Evolutionary conservation across 768 basidiomycete genomes (phyloP), one percentile per base, ranked within the genome.

Genomic region (Gloeophyllum trabeum): DNA sequence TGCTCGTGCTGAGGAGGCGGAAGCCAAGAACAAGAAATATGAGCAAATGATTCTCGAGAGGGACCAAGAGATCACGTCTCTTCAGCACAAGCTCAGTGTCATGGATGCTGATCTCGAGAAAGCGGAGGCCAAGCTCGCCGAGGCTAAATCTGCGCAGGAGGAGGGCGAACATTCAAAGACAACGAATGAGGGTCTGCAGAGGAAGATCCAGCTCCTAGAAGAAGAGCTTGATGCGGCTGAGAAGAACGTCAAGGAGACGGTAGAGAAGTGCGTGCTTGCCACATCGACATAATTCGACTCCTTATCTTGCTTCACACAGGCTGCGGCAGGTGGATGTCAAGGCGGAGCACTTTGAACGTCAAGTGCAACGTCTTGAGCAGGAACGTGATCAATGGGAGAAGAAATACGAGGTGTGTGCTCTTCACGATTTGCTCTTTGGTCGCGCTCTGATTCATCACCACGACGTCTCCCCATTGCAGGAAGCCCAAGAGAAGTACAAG

Each of bases 331-430:
- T 94, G 44, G 96, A 99, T 58, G 84, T 98, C 63, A 99, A 97
- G 69, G 94, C 94, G 6, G 96, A 99, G 62, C 91, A 98, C 66
- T 96, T 89, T 58, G 94, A 97, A 65, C 79, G 92, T 39, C 88
- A 93, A 58, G 80, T 96, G 16, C 70, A 78, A 50, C 76, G 86
- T 35, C 68, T 76, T 38, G 93, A 97, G 59, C 79, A 86, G 56
- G 96, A 99, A 61, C 80, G 93, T 40, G 94, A 98, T 59, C 54
- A 59, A 30, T 91, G 86, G 88, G 93, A 96, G 76, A 76, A 81
- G 73, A 97, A 94, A 65, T 86, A 76, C 66, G 93, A 93, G 71
- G 92, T 90, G 54, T 54, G 76, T 63, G 23, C 21, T 20, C 23
- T 35, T 14, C 37, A 39, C 22, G 10, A 18, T 6, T 24, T 24